Evolutionary conservation across 495 filamentous ascomycete genomes (phyloP).

Genomic region (Hypoxylon crocopeplum): DNA sequence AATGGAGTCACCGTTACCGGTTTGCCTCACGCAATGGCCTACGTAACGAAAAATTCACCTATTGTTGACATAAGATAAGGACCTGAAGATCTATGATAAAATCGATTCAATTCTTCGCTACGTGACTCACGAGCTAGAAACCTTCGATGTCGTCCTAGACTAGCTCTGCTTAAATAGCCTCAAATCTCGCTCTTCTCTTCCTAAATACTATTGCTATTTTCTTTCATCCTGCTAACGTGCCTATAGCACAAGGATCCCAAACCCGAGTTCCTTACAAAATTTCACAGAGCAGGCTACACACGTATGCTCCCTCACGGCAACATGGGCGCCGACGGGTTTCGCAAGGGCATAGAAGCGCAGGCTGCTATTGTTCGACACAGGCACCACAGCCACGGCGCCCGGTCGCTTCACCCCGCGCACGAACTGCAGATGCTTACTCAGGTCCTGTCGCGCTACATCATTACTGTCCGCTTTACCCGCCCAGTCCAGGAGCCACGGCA

Average conservation of each 20-base stretch:
- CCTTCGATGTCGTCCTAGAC: too few relatives aligned
- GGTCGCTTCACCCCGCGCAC: not conserved
- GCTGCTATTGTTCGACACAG: not conserved
- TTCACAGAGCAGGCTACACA: constrained; percentile 9
- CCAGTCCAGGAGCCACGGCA: constrained; percentile 15
- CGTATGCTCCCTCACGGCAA: constrained; percentile 8
- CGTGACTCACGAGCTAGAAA: too few relatives aligned
- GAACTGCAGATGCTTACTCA: not conserved
- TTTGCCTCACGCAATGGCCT: too few relatives aligned
- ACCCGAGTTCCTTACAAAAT: constrained; percentile 14
- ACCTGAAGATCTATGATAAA: too few relatives aligned
- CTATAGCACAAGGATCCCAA: constrained; percentile 10
- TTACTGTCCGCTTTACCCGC: not conserved
- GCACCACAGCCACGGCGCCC: not conserved
- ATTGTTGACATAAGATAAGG: too few relatives aligned
- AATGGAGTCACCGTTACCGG: too few relatives aligned
- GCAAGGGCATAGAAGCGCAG: constrained; percentile 1
- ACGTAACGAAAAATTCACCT: too few relatives aligned
- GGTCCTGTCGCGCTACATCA: not conserved
- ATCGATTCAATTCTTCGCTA: too few relatives aligned
- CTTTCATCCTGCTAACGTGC: too few relatives aligned
- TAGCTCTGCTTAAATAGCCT: too few relatives aligned
- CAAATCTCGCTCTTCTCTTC: too few relatives aligned
- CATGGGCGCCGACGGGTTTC: constrained; percentile 19
- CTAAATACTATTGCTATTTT: too few relatives aligned